Evolutionary conservation across 805 yeast species (phyloP).

Genomic region (Metschnikowia baotianmanensis): DNA sequence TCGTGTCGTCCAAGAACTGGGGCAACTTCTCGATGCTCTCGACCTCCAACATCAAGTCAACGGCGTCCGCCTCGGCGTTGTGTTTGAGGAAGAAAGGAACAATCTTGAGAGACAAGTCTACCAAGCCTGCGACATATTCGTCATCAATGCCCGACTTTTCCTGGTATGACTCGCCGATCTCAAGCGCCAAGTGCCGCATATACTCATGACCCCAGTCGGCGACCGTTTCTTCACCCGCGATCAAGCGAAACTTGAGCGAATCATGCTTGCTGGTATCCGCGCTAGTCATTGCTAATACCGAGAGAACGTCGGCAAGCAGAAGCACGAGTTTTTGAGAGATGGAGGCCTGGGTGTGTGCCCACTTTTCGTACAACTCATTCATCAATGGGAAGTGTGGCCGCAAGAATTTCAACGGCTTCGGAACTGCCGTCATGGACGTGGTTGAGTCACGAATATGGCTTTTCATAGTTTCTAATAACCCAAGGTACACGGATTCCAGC

Average conservation of each 20-base stretch:
- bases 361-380: conserved; percentile 59
- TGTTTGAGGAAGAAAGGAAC: conserved; percentile 89
- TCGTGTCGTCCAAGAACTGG: conserved; percentile 78
- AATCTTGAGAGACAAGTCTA: conserved; percentile 68
- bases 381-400: conserved; percentile 82
- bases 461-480: conserved; percentile 70
- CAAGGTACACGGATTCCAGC: conserved; percentile 45
- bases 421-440: conserved; percentile 98
- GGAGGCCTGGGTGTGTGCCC: conserved; percentile 46
- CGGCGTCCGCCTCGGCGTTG: conserved; percentile 98
- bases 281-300: conserved; percentile 93
- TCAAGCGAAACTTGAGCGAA: conserved; percentile 73
- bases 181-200: conserved; percentile 91
- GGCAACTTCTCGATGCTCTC: conserved; percentile 83
- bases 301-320: conserved; percentile 80
- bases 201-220: conserved; percentile 98
- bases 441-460: conserved; percentile 85
- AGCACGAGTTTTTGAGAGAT: conserved; percentile 39
- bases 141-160: conserved; percentile 42
- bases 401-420: conserved; percentile 94
- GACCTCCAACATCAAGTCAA: conserved; percentile 85
- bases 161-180: conserved; percentile 85
- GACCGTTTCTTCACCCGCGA: conserved; percentile 53
- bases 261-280: conserved; percentile 79
- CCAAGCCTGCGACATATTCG: conserved; percentile 40